phyloP scores from a whole-genome alignment of 345 rosid species.

The Noccaea bulbosa region DNA sequence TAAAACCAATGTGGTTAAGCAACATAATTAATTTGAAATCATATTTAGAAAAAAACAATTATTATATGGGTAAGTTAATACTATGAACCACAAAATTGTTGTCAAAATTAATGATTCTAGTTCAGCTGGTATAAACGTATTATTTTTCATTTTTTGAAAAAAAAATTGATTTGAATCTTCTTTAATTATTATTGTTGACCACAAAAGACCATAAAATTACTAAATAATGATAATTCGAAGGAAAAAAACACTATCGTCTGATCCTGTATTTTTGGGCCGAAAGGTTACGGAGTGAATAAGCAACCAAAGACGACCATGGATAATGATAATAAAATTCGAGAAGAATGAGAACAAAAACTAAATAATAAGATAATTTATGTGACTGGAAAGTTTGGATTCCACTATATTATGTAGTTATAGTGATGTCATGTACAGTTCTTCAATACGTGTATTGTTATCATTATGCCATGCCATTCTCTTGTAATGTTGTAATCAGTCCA shows the following conservation, averaged over 20 bases:
- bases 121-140: not conserved
- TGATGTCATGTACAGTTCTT: slow-evolving; percentile 15
- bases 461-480: not conserved
- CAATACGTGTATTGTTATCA: not conserved
- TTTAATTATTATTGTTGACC: not conserved
- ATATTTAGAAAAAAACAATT: not conserved
- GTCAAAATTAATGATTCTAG: not conserved
- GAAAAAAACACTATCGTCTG: not conserved
- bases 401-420: not conserved
- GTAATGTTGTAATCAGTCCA: not conserved
- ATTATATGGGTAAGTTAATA: not conserved
- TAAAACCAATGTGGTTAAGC: not conserved
- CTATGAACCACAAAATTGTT: not conserved
- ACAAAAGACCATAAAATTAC: slow-evolving; percentile 1
- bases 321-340: not conserved
- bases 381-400: slow-evolving; percentile 11
- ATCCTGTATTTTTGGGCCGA: slow-evolving; percentile 13
- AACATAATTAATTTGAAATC: not conserved
- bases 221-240: not conserved
- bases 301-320: slow-evolving; percentile 25
- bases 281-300: slow-evolving; percentile 30
- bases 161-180: not conserved
- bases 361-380: not conserved
- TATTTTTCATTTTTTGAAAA: not conserved
- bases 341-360: not conserved